These are phyloP conservation scores for Sarcodon sp. DNA, from an alignment of 768 basidiomycete species.

Conservation along the genomic window DNA sequence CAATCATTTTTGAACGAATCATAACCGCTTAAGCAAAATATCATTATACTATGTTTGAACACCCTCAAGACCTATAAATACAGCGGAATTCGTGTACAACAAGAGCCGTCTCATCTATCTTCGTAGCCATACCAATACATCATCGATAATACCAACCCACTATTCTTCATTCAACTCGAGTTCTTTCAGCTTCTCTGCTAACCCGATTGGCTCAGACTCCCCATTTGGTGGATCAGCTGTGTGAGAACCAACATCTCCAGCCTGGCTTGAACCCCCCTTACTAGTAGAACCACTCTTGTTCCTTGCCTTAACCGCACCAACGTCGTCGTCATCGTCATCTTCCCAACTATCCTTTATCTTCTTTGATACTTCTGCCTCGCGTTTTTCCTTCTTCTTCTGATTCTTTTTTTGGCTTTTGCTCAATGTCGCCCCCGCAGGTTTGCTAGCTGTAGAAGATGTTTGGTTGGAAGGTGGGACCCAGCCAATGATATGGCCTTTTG, in stretches of 20 bases:
- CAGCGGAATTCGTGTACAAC: too few relatives aligned
- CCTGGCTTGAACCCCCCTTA: constrained; percentile 5
- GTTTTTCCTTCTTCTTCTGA: constrained; percentile 69
- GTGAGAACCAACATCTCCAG: constrained; percentile 12
- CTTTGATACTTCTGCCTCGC: constrained; percentile 34
- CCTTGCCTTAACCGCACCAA: constrained; percentile 10
- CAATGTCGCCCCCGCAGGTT: constrained; percentile 17
- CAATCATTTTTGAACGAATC: background rate
- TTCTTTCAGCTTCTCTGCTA: constrained; percentile 42
- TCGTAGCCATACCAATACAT: constrained; percentile 6
- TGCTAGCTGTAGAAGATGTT: constrained; percentile 16
- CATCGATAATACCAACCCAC: constrained; percentile 6
- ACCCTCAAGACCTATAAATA: too few relatives aligned
- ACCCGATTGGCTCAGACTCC: constrained; percentile 16
- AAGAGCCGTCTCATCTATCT: background rate
- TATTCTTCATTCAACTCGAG: constrained; percentile 34
- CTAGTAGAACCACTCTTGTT: constrained; percentile 7
- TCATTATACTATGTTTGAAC: too few relatives aligned
- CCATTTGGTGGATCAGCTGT: constrained; percentile 13
- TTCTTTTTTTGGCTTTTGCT: constrained; percentile 57
- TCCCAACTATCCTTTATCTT: constrained; percentile 71
- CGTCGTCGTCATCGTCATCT: constrained; percentile 46
- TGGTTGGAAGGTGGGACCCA: constrained; percentile 52
- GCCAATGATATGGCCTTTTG: constrained; percentile 75
- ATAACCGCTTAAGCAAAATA: too few relatives aligned